Percentiles rank a stretch among this genome's conserved stretches.
Conservation (phyloP, 495 filamentous ascomycete genomes). For the Penicillium manginii region DNA sequence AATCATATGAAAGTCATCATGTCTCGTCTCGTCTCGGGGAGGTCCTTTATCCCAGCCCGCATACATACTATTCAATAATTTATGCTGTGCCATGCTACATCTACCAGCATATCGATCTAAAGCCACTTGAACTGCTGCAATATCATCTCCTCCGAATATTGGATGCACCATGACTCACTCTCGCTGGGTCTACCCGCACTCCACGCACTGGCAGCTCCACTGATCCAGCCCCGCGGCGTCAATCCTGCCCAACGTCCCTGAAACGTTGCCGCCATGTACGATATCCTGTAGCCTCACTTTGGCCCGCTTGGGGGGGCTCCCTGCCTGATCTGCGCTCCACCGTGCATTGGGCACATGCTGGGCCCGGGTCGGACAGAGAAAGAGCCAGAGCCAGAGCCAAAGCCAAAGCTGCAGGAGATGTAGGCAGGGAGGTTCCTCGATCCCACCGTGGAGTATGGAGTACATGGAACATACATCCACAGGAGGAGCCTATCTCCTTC, state of each 20-base stretch:
- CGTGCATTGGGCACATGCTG: slow-evolving; percentile 5
- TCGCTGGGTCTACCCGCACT: background rate
- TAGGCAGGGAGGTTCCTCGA: background rate
- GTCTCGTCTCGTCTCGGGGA: no score
- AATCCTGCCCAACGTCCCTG: slow-evolving; percentile 25
- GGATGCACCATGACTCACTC: slow-evolving; percentile 2
- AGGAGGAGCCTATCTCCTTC: background rate
- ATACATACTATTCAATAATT: no score
- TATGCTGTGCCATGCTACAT: no score
- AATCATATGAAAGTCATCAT: no score
- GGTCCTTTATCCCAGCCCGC: no score
- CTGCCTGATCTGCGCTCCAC: slow-evolving; percentile 20
- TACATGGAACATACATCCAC: background rate
- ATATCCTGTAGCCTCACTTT: slow-evolving; percentile 28
- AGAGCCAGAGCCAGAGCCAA: background rate
- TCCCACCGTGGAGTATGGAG: background rate
- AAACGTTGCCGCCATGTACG: slow-evolving; percentile 11
- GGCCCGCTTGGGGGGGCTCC: slow-evolving; percentile 7
- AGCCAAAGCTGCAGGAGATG: no score
- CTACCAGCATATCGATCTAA: no score
- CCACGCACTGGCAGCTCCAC: background rate
- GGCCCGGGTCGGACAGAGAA: background rate
- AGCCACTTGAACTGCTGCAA: no score
- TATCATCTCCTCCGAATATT: no score
- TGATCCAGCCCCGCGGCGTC: slow-evolving; percentile 8